phyloP scores from a whole-genome alignment of 257 asterid species.

The Solanum boliviense region DNA sequence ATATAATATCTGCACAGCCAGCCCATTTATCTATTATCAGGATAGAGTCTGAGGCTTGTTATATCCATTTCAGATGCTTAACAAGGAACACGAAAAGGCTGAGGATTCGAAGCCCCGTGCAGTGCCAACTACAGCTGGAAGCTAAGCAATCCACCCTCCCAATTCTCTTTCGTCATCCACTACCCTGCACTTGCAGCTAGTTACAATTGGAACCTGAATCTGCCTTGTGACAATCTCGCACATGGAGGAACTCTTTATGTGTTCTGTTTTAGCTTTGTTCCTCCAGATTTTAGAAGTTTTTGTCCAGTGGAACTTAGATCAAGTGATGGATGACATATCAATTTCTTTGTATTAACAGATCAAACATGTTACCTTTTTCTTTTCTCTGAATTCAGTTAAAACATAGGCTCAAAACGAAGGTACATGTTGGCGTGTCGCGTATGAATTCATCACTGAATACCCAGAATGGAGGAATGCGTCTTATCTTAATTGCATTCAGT shows the following conservation, averaged over 20 bases:
- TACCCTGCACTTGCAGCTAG: background rate
- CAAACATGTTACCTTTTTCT: background rate
- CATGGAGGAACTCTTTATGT: background rate
- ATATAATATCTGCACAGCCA: background rate
- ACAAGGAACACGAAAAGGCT: slow-evolving; percentile 87
- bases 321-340: background rate
- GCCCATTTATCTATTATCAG: too few species aligned
- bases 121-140: slow-evolving; percentile 56
- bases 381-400: background rate
- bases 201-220: background rate
- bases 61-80: slow-evolving; percentile 57
- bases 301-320: background rate
- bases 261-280: background rate
- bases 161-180: background rate
- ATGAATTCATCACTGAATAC: background rate
- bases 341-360: background rate
- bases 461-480: background rate
- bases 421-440: background rate
- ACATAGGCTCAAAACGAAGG: background rate
- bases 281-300: background rate
- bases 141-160: slow-evolving; percentile 14
- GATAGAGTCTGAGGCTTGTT: background rate
- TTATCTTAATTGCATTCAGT: background rate
- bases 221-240: background rate
- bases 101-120: slow-evolving; percentile 76